Evolutionary conservation across 2,329 filamentous ascomycete genomes (phyloP).

Genomic region (Leptodontidium sp.): DNA sequence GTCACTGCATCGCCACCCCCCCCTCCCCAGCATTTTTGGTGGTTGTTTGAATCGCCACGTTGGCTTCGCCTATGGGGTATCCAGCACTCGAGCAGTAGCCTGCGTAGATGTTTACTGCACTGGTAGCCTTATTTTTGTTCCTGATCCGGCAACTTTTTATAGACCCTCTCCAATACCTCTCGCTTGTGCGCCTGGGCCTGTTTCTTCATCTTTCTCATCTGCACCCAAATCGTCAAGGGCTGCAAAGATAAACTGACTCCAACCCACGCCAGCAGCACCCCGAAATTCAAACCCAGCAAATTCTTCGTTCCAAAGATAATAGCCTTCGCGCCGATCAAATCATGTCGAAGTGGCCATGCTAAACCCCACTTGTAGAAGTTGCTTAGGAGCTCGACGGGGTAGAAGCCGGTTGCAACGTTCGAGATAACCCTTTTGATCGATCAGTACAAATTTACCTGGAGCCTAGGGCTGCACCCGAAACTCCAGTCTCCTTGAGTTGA

Average conservation of each 20-base stretch:
- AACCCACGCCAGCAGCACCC: slow-evolving; percentile 31
- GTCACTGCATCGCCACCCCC: too few relatives aligned
- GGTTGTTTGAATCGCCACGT: background rate
- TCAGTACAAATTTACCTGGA: too few relatives aligned
- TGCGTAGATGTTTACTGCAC: background rate
- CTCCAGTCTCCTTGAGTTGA: too few relatives aligned
- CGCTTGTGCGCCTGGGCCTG: slow-evolving; percentile 25
- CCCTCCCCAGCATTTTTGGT: background rate
- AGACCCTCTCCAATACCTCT: slow-evolving; percentile 32
- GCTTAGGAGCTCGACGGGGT: slow-evolving; percentile 31
- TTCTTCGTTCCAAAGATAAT: slow-evolving; percentile 36
- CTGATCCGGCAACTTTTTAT: slow-evolving; percentile 15
- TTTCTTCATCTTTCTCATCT: slow-evolving; percentile 27
- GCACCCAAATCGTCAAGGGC: slow-evolving; percentile 36
- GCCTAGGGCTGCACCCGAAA: too few relatives aligned
- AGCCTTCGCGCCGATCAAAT: slow-evolving; percentile 31
- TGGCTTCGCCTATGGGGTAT: background rate
- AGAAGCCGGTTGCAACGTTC: slow-evolving; percentile 36
- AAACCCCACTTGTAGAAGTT: slow-evolving; percentile 36
- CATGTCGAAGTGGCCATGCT: slow-evolving; percentile 33
- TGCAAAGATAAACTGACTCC: slow-evolving; percentile 28
- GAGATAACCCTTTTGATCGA: slow-evolving; percentile 29
- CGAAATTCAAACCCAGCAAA: slow-evolving; percentile 33
- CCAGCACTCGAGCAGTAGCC: background rate
- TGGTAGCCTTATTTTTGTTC: background rate